Percentiles rank a stretch among this genome's conserved stretches.
phyloP scores from a whole-genome alignment of 2,329 filamentous ascomycete genomes.

The Lecanoromycetidae sp. region DNA sequence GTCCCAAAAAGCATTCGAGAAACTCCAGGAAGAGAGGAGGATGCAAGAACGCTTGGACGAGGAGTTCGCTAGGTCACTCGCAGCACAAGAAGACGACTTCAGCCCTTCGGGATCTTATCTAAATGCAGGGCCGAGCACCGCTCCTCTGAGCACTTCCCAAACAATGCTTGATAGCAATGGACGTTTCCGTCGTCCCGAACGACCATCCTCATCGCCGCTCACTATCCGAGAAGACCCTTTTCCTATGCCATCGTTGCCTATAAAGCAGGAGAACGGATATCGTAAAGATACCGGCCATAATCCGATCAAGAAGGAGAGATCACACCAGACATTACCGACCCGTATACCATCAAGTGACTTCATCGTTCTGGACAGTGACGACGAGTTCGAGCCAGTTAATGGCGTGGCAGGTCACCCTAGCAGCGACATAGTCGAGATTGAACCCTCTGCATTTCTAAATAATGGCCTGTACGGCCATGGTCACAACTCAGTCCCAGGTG shows the following conservation, averaged over 20 bases:
- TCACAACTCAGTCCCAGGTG: not conserved
- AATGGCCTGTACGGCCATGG: not conserved
- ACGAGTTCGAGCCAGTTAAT: slow-evolving; percentile 2
- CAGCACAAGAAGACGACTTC: slow-evolving; percentile 10
- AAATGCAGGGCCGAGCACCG: not conserved
- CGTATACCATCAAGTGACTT: not conserved
- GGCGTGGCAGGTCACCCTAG: not conserved
- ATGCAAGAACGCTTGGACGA: slow-evolving; percentile 28
- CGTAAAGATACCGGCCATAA: not conserved
- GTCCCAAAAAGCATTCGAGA: slow-evolving; percentile 27
- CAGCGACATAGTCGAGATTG: slow-evolving; percentile 10
- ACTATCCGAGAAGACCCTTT: not conserved
- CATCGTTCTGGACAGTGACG: slow-evolving; percentile 11
- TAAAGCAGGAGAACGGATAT: slow-evolving; percentile 5
- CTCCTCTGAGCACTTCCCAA: slow-evolving; percentile 4
- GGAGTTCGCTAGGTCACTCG: slow-evolving; percentile 24
- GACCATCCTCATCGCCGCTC: slow-evolving; percentile 5
- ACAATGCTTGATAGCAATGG: slow-evolving; percentile 9
- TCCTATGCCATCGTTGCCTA: not conserved
- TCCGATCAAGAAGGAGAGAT: slow-evolving; percentile 3
- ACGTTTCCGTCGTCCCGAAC: slow-evolving; percentile 5
- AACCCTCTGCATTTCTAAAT: slow-evolving; percentile 1
- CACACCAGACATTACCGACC: not conserved
- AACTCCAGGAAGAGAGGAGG: slow-evolving; percentile 29
- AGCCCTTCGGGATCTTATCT: not conserved